These are phyloP conservation scores for Melastoma candidum DNA, from an alignment of 441 rosid species.

Conservation along the genomic window DNA sequence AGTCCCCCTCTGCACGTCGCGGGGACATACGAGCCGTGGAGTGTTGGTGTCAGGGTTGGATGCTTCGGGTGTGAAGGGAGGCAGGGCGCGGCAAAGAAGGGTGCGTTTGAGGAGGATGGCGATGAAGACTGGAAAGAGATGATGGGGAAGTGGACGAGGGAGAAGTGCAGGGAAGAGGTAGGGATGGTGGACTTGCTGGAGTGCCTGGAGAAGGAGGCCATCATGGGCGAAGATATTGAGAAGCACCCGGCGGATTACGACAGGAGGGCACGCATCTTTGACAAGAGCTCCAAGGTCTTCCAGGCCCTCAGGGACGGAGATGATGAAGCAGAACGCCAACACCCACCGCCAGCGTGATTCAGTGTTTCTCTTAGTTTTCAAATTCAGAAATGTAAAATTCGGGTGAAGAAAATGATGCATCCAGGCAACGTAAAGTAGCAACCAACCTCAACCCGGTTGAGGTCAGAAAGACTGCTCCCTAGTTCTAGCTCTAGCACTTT, in stretches of 20 bases:
- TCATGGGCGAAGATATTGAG: slow-evolving; percentile 76
- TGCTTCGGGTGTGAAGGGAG: too few relatives aligned
- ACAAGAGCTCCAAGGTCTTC: slow-evolving; percentile 54
- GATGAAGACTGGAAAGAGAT: slow-evolving; percentile 27
- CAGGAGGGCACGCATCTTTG: slow-evolving; percentile 73
- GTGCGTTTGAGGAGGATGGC: background rate
- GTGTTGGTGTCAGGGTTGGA: too few relatives aligned
- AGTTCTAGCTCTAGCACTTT: too few relatives aligned
- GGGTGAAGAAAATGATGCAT: too few relatives aligned
- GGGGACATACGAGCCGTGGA: too few relatives aligned
- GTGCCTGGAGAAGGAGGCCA: slow-evolving; percentile 64
- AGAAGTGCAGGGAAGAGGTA: slow-evolving; percentile 23
- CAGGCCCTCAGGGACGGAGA: slow-evolving; percentile 37
- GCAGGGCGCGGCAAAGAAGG: too few relatives aligned
- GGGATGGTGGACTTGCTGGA: slow-evolving; percentile 38
- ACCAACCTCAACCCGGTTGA: too few relatives aligned
- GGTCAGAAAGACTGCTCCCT: too few relatives aligned
- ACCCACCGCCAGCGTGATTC: slow-evolving; percentile 4
- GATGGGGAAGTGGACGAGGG: slow-evolving; percentile 12
- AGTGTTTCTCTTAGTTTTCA: background rate
- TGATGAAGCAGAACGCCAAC: background rate
- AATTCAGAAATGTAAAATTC: too few relatives aligned
- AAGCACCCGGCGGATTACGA: slow-evolving; percentile 63
- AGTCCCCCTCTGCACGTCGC: too few relatives aligned
- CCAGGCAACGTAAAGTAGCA: too few relatives aligned